These are phyloP conservation scores for Melastoma malabathricum DNA, from an alignment of 345 rosid species.

Conservation along the genomic window DNA sequence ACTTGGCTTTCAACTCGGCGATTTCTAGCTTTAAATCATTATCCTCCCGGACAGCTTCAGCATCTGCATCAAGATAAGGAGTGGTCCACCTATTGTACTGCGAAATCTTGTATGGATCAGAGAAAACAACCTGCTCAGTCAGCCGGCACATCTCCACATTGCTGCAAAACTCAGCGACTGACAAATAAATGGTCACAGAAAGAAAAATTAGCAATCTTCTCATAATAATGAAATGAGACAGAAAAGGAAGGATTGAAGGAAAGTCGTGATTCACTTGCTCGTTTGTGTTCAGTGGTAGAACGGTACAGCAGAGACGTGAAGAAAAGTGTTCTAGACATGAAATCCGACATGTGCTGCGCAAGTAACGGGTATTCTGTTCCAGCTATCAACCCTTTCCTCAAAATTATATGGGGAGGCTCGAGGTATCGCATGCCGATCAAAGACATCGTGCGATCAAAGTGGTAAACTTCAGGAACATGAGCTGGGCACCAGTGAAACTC, in stretches of 20 bases:
- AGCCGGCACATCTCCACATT: constrained; percentile 88
- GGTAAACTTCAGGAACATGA: constrained; percentile 90
- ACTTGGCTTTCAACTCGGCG: constrained; percentile 84
- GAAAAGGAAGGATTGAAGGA: too few relatives aligned
- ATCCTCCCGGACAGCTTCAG: constrained; percentile 66
- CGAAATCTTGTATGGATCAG: constrained; percentile 79
- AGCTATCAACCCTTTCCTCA: constrained; percentile 83
- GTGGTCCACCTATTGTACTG: constrained; percentile 68
- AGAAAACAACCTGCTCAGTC: constrained; percentile 91
- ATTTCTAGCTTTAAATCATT: constrained; percentile 57
- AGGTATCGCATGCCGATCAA: constrained; percentile 88
- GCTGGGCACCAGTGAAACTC: constrained; percentile 53
- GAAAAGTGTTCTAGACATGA: constrained; percentile 79
- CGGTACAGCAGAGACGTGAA: constrained; percentile 60
- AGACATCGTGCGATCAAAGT: constrained; percentile 80
- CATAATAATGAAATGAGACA: background rate
- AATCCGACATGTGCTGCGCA: constrained; percentile 68
- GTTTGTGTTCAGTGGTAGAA: constrained; percentile 69
- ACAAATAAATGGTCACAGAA: background rate
- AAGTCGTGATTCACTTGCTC: constrained; percentile 31
- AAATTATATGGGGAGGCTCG: constrained; percentile 86
- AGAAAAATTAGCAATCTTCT: background rate
- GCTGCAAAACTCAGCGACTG: constrained; percentile 88
- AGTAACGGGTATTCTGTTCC: constrained; percentile 69
- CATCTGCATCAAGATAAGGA: constrained; percentile 76